phyloP scores from a whole-genome alignment of 2,329 filamentous ascomycete species.

The Colletotrichum sp. region DNA sequence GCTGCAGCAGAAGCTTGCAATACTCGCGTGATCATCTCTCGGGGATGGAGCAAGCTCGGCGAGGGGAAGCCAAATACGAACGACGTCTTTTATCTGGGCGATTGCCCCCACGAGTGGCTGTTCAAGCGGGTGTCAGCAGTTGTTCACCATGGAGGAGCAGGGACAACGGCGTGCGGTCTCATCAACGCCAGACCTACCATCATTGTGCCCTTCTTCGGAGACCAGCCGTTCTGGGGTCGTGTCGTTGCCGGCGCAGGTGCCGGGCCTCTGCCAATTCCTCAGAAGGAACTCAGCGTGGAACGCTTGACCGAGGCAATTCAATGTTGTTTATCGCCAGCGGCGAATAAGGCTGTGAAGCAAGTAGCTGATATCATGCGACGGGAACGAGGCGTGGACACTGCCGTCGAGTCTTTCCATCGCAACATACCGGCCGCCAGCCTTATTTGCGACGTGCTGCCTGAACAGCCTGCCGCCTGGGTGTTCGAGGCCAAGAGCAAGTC shows the following conservation, averaged over 20 bases:
- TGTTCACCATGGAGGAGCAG: slow-evolving; percentile 64
- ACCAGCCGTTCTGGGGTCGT: slow-evolving; percentile 48
- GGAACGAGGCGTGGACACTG: slow-evolving; percentile 31
- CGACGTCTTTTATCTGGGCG: slow-evolving; percentile 53
- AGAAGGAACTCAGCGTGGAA: slow-evolving; percentile 36
- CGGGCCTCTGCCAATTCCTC: slow-evolving; percentile 40
- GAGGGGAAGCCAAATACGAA: background rate
- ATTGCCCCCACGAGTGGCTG: slow-evolving; percentile 63
- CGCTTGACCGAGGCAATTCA: slow-evolving; percentile 38
- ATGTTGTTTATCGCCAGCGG: slow-evolving; percentile 34
- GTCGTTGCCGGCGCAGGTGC: slow-evolving; percentile 43
- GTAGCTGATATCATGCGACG: slow-evolving; percentile 37
- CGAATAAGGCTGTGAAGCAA: slow-evolving; percentile 31
- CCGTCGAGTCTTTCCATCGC: slow-evolving; percentile 43
- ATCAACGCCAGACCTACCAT: slow-evolving; percentile 54
- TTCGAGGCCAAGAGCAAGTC: slow-evolving; percentile 32
- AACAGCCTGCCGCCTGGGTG: slow-evolving; percentile 58
- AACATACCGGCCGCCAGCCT: slow-evolving; percentile 36
- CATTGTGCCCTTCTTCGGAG: slow-evolving; percentile 57
- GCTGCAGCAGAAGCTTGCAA: slow-evolving; percentile 44
- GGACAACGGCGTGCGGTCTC: slow-evolving; percentile 62
- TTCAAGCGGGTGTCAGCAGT: slow-evolving; percentile 61
- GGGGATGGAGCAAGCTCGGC: slow-evolving; percentile 27
- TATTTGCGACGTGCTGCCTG: slow-evolving; percentile 39
- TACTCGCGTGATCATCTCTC: slow-evolving; percentile 55